These are phyloP conservation scores for Didymella sp. DNA, from an alignment of 2,329 filamentous ascomycete genomes.

Conservation along the genomic window DNA sequence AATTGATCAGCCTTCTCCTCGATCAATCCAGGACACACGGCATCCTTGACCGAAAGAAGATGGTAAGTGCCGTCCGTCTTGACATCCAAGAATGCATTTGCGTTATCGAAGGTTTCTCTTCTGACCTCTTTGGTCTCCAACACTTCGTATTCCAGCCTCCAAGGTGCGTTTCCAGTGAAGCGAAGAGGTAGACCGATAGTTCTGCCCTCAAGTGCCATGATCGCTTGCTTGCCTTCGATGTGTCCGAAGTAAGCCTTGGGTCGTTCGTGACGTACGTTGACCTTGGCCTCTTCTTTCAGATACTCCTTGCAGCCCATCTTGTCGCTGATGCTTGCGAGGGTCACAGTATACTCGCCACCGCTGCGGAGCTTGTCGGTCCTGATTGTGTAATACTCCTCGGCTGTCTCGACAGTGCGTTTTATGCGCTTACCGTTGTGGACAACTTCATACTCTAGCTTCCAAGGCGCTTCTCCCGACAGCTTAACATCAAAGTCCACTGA, in stretches of 20 bases:
- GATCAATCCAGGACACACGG: constrained; percentile 80
- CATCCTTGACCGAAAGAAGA: constrained; percentile 78
- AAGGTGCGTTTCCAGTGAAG: constrained; percentile 84
- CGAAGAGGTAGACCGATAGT: constrained; percentile 79
- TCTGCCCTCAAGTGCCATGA: constrained; percentile 78
- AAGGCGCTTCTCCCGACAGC: constrained; percentile 83
- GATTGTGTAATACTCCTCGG: constrained; percentile 70
- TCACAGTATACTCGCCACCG: constrained; percentile 89
- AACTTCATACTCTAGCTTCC: constrained; percentile 89
- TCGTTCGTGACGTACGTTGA: constrained; percentile 85
- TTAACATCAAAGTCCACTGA: constrained; percentile 75
- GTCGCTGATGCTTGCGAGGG: constrained; percentile 86
- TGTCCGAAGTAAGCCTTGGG: constrained; percentile 86
- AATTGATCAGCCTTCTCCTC: constrained; percentile 78
- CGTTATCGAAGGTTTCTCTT: constrained; percentile 58
- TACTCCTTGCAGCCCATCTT: constrained; percentile 84
- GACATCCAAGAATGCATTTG: constrained; percentile 74
- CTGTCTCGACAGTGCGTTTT: constrained; percentile 70
- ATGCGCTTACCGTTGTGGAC: constrained; percentile 86
- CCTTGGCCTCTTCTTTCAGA: constrained; percentile 82
- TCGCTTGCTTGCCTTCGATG: constrained; percentile 77
- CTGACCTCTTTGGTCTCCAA: constrained; percentile 57
- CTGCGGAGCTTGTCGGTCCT: constrained; percentile 75
- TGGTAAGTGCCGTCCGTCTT: constrained; percentile 77
- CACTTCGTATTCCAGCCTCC: constrained; percentile 79